Evolutionary conservation across 1,284 basidiomycete species (phyloP), one percentile per base, ranked within the genome.

Genomic region (Hemileia vastatrix): DNA sequence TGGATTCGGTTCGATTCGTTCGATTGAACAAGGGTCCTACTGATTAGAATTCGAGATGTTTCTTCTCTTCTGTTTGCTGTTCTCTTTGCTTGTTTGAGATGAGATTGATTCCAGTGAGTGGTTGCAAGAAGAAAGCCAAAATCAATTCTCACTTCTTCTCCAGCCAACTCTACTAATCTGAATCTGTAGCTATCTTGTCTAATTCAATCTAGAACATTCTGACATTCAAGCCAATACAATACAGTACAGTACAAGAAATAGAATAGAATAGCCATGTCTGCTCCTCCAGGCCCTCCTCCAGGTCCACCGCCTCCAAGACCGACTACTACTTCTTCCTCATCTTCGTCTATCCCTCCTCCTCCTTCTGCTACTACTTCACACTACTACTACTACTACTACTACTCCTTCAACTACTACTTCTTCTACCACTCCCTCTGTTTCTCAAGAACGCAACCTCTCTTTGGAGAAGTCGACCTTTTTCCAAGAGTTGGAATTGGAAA

Each of bases 401-500:
- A 1, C 36, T 40, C 11, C 36, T 40, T 40, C 36, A 40, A 40
- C 36, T 40, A 9, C 36, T 11, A 40, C 36, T 40, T 15, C 27
- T 27, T 27, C 27, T 27, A 27, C 27, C 27, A 27, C 27, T 27
- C 27, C 27, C 27, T 27, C 8, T 11, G 36, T 15, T 40, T 9
- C 8, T 11, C 36, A 40, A 40, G 36, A 40, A 11, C 36, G 36
- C 8, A 9, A 11, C 15, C 36, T 40, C 8, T 40, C 69, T 5
- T 59, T 67, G 4, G 72, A 73, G 27, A 64, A 64, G 45, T 67
- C 67, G 8, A 60, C 66, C 8, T 67, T 71, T 9, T 64, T 68
- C 4, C 73, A 75, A 58, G 71, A 72, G 61, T 67, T 72, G 27
- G 73, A 75, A 48, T 69, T 74, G 57, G 73, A 75, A 23, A 67